phyloP scores from a whole-genome alignment of 805 yeast genomes.

The Nakazawaea laoshanensis region DNA sequence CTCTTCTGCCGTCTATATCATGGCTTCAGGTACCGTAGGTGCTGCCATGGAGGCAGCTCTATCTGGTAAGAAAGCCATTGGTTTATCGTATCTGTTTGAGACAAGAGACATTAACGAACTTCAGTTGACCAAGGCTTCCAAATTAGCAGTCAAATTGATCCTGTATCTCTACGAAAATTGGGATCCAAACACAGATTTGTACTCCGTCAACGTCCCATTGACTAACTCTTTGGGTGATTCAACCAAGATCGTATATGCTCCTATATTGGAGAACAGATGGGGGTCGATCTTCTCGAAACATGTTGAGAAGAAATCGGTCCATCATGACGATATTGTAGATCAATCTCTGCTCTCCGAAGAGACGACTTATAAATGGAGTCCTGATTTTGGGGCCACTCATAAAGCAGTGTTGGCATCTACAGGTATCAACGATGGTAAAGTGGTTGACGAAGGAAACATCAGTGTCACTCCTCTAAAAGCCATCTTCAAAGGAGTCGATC shows the following conservation, averaged over 20 bases:
- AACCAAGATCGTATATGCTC: slow-evolving; percentile 64
- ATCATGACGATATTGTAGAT: slow-evolving; percentile 37
- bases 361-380: slow-evolving; percentile 62
- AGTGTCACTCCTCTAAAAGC: slow-evolving; percentile 70
- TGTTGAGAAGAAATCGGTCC: slow-evolving; percentile 11
- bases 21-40: slow-evolving; percentile 93
- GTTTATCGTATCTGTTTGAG: slow-evolving; percentile 79
- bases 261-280: slow-evolving; percentile 82
- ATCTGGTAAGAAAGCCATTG: slow-evolving; percentile 62
- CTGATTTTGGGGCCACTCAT: slow-evolving; percentile 67
- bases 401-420: slow-evolving; percentile 33
- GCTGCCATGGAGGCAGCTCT: slow-evolving; percentile 93
- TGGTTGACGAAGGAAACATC: slow-evolving; percentile 53
- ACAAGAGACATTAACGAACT: slow-evolving; percentile 38
- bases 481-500: slow-evolving; percentile 46
- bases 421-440: slow-evolving; percentile 60
- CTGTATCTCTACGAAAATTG: slow-evolving; percentile 52
- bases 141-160: slow-evolving; percentile 56
- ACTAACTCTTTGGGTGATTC: slow-evolving; percentile 22
- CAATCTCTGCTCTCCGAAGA: slow-evolving; percentile 31
- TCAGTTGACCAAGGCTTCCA: slow-evolving; percentile 56
- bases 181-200: slow-evolving; percentile 55
- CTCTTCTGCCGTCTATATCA: slow-evolving; percentile 78
- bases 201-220: slow-evolving; percentile 80
- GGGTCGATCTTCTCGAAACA: slow-evolving; percentile 42